Evolutionary conservation across 2,329 filamentous ascomycete genomes (phyloP), one percentile per base, ranked within the genome.

Genomic region (Ophiocordyceps australis): DNA sequence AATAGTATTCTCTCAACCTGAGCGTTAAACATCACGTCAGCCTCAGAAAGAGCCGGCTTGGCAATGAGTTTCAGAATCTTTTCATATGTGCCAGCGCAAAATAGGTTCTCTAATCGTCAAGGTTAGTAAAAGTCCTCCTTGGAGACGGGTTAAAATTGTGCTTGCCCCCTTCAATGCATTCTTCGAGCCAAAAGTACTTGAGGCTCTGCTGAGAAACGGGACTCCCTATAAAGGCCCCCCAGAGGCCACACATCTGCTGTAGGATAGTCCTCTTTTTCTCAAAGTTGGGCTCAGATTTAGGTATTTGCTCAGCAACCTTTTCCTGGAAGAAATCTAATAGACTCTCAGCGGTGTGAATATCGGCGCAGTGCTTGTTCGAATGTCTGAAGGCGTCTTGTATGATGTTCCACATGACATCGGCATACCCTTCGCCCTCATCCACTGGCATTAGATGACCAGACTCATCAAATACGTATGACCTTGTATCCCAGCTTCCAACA

Each of bases 141-240:
- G n/a, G n/a, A n/a, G n/a, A n/a, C n/a, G n/a, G n/a, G n/a, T n/a
- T n/a, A n/a, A n/a, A n/a, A n/a, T n/a, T 25, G 11, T 9, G 13
- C 54, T 37, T 41, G 67, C 67, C 65, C 23, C 75, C 76, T 41
- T 81, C 75, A 27, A 82, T 72, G 35, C 74, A 79, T 46, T 82
- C 74, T 41, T 83, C 77, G 5, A 83, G 43, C 74, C 75, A 81
- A 43, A 81, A 78, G 50, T 70, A 82, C 50, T 73, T 78, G 17
- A 82, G 52, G 37, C 74, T 80, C 43, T 83, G 77, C 15, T 42
- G 61, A 27, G 57, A 50, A 7, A 78, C 55, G 1, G 68, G 62
- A 30, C 63, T 74, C 10, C 77, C 77, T 5, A 81, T 61, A 41
- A 78, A 82, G 0, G 65, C 65, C 3, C 76, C 76, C 74, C 76